Conservation (phyloP, 495 filamentous ascomycete genomes). For the Amorphotheca resinae region DNA sequence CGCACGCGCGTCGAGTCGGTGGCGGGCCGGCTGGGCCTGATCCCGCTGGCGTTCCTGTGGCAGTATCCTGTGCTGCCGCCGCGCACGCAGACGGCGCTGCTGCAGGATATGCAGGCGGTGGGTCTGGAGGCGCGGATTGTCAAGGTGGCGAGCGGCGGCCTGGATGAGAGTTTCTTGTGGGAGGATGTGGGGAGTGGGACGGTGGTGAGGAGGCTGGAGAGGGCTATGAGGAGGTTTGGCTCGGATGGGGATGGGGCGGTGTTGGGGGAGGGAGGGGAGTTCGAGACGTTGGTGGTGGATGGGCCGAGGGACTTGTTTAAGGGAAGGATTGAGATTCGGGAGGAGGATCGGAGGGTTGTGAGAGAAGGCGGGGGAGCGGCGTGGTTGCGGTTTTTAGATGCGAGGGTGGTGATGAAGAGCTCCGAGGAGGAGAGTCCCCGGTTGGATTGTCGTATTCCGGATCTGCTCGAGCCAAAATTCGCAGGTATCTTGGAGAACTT, state of each 20-base stretch:
- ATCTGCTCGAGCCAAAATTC: conserved; percentile 15
- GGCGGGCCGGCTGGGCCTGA: conserved; percentile 59
- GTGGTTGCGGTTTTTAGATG: conserved; percentile 16
- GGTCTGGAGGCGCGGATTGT: conserved; percentile 77
- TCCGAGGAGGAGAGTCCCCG: background rate
- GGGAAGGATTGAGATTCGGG: conserved; percentile 51
- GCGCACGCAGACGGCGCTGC: conserved; percentile 28
- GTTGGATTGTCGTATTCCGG: conserved; percentile 11
- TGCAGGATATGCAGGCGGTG: conserved; percentile 68
- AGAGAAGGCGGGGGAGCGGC: conserved; percentile 60
- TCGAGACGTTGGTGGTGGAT: conserved; percentile 81
- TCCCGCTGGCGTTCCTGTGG: conserved; percentile 81
- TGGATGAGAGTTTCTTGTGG: conserved; percentile 77
- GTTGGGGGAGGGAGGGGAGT: conserved; percentile 90
- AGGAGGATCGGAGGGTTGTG: conserved; percentile 38
- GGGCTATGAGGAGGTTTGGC: conserved; percentile 57
- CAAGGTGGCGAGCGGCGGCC: conserved; percentile 85
- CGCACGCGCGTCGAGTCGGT: conserved; percentile 88
- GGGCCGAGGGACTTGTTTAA: conserved; percentile 64
- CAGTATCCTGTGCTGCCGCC: conserved; percentile 65
- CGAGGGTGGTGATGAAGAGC: conserved; percentile 14
- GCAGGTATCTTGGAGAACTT: conserved; percentile 2
- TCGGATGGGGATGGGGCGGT: conserved; percentile 52
- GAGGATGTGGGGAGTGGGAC: conserved; percentile 50
- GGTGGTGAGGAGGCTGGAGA: conserved; percentile 41